These are phyloP conservation scores for Melaleuca alternifolia DNA, from an alignment of 345 rosid species.

Conservation along the genomic window DNA sequence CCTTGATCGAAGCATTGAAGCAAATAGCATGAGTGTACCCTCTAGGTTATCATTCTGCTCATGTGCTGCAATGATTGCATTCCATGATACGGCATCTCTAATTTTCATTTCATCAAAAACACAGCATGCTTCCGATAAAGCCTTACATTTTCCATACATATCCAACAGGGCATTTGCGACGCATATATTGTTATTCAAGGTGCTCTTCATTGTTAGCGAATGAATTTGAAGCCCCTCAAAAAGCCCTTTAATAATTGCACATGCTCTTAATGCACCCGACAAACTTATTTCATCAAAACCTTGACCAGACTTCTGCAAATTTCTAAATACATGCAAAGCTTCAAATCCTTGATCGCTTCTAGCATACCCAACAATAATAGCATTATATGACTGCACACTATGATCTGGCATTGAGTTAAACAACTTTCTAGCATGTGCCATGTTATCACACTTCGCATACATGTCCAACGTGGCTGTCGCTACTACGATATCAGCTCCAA, in stretches of 20 bases:
- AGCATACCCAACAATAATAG: conserved; percentile 67
- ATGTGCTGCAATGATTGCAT: conserved; percentile 76
- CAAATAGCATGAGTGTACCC: conserved; percentile 48
- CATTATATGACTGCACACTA: conserved; percentile 71
- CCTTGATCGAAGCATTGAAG: conserved; percentile 50
- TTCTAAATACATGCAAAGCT: conserved; percentile 52
- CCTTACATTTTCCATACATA: conserved; percentile 91
- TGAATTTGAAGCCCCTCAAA: conserved; percentile 69
- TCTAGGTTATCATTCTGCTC: conserved; percentile 61
- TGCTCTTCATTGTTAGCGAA: conserved; percentile 51
- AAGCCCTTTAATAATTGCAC: conserved; percentile 54
- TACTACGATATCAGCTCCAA: conserved; percentile 54
- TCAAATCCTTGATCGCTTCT: conserved; percentile 41
- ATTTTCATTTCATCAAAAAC: conserved; percentile 63
- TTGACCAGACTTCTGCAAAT: conserved; percentile 40
- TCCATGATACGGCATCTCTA: conserved; percentile 88
- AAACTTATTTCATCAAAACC: conserved; percentile 74
- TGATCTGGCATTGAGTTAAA: conserved; percentile 51
- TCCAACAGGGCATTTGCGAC: conserved; percentile 79
- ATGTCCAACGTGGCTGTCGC: conserved; percentile 88
- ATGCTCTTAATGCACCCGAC: conserved; percentile 81
- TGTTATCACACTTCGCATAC: conserved; percentile 76
- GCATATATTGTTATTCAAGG: conserved; percentile 30
- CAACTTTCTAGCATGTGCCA: conserved; percentile 53
- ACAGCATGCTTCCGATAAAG: conserved; percentile 47